Evolutionary conservation across 2,329 filamentous ascomycete species (phyloP), one percentile per base, ranked within the genome.

Genomic region (Lachnum nothofagi): DNA sequence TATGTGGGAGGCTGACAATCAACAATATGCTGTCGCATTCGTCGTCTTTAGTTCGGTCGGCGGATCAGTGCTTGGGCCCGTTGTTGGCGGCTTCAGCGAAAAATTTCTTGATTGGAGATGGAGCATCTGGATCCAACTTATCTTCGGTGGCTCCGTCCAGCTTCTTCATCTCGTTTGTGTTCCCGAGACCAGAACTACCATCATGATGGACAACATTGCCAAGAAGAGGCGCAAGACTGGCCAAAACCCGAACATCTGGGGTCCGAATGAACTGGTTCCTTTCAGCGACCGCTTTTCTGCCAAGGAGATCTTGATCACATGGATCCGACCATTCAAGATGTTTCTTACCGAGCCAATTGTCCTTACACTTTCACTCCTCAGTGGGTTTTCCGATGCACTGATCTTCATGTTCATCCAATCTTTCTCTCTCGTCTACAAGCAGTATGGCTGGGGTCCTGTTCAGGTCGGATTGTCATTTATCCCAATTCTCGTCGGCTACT

Each of bases 61-160:
- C 20, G 87, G 86, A 10, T 88, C 85, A 0, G 80, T 89, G 7
- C 73, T 91, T 1, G 87, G 86, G 0, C 86, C 86, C 8, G 83
- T 91, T 37, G 75, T 89, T n/a, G 87, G 86, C 56, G 87, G 86
- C 1, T 90, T 90, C 60, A 79, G 84, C 16, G 79, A 90, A 64
- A 67, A 78, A 25, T 81, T 80, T 56, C 72, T 86, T 0, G 63
- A 70, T 22, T 93, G 87, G 87, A 76, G 78, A 56, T 90, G 85
- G 85, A 80, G 76, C 46, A 90, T 91, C 64, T 93, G 88, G 88
- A 86, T 91, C 51, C 86, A 91, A 67, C 77, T 91, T 54, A 89
- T 91, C 57, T 82, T 91, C 45, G 87, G 88, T 16, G 83, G 69
- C 7, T 74, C 79, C 27, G 79, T 88, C 3, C 86, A 91, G 62